Evolutionary conservation across 2,329 filamentous ascomycete genomes (phyloP), one percentile per base, ranked within the genome.

Genomic region (Pyrenophora seminiperda): DNA sequence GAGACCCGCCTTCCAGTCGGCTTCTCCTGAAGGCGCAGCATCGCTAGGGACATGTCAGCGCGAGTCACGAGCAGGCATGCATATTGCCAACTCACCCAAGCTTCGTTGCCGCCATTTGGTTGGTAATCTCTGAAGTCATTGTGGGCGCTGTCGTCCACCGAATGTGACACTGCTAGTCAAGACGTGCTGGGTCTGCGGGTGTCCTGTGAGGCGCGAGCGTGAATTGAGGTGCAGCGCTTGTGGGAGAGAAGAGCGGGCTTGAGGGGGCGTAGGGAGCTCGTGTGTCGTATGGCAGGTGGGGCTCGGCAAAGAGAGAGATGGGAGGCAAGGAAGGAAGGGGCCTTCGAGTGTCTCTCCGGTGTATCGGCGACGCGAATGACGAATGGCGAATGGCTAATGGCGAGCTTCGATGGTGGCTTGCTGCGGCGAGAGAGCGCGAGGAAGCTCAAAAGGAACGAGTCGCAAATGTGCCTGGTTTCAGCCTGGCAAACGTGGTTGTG

Each of bases 1-100:
- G 51, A 93, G 76, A 53, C 75, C 83, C 67, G 85, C 82, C 76
- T 89, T 90, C 89, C 89, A 93, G 70, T 91, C 85, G 22, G 84
- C 83, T 54, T 79, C 73, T 64, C 76, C 71, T 58, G 76, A 76
- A 46, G 70, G 65, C 58, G 73, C 63, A 67, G 60, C 56, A 31
- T 84, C 79, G 70, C 77, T 80, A 64, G 62, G 62, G 47, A 45
- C 38, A 19, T 33, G 46, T 66, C 40, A 65, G 57, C 42, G 47
- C 40, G 39, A 38, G 29, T 20, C 17, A 17, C 32, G 10, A 32
- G 18, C 7, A 15, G 24, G 22, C 37, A 15, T 17, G 39, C 62
- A n/a, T 11, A 39, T 39, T 13, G 10, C 7, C 19, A 30, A 61
- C 66, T 50, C 72, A 79, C 73, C 73, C 78, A 59, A 82, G 68